Base-by-base conservation (phyloP, 1,284 basidiomycete genomes). In the Rhodotorula sp. region DNA sequence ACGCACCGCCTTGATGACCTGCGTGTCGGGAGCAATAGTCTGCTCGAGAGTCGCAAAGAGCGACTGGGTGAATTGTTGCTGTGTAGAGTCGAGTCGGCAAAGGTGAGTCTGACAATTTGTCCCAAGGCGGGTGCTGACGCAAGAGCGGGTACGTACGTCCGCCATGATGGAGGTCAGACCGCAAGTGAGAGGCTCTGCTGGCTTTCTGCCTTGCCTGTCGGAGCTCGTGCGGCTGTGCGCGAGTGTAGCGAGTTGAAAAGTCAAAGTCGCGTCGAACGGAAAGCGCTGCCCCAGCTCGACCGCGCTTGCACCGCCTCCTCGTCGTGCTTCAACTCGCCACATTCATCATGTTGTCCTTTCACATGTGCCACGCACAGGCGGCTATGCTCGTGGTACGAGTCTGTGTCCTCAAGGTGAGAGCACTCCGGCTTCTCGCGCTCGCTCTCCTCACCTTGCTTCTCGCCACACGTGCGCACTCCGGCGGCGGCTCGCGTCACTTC, bases 21-120 rank as follows among this genome's bases (percentile, higher is more conserved):
- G 85, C 54, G 94, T 97, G 83, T 97, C 92, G 77, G 90, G 91
- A 67, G 90, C 88, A 69, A 89, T 91, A 48, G 89, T 90, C 80
- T 92, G 91, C 76, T 90, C 83, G 67, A 97, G 88, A 71, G 95
- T 87, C 82, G 86, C 85, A 83, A 94, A 91, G 74, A 97, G 84
- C 77, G 86, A 87, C 82, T 92, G 88, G 76, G 90, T 86, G 76
- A 74, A 80, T 49, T 73, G 60, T 69, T 74, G 70, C 74, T 78
- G 73, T 47, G 31, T 18, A 26, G 26, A 7, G 15, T 21, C 15
- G 3, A 23, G 8, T 34, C 18, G 7, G 34, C 34, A 7, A 7
- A 8, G 34, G 34, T 34, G 34, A 34, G 34, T 34, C 34, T 34
- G 5, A 8, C 34, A 34, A 34, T 34, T 34, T 34, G 34, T 34